phyloP scores from a whole-genome alignment of 2,329 filamentous ascomycete genomes.

The Amylocarpus encephaloides region DNA sequence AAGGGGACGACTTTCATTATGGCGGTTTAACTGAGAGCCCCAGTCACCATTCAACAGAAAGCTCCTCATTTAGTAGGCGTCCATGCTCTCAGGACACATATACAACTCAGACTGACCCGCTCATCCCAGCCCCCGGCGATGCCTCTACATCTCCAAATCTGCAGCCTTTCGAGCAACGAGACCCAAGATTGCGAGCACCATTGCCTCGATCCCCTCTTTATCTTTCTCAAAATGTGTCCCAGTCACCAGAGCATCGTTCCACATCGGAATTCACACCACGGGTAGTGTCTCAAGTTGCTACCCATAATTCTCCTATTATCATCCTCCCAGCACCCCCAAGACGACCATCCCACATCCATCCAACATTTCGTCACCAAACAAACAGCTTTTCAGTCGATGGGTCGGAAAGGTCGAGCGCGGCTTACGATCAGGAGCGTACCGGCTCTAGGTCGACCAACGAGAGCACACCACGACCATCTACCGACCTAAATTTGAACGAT shows the following conservation, averaged over 20 bases:
- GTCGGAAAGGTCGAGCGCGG: constrained; percentile 29
- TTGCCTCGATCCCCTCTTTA: constrained; percentile 31
- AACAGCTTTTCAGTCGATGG: constrained; percentile 33
- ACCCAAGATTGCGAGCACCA: constrained; percentile 11
- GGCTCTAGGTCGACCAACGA: constrained; percentile 19
- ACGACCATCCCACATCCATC: constrained; percentile 16
- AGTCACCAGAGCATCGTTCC: constrained; percentile 25
- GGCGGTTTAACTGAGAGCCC: constrained; percentile 26
- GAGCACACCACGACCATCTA: constrained; percentile 12
- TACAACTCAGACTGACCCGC: constrained; percentile 4
- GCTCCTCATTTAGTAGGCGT: constrained; percentile 19
- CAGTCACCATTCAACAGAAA: constrained; percentile 7
- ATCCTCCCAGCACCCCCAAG: constrained; percentile 30
- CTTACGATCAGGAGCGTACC: constrained; percentile 27
- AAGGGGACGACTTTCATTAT: constrained; percentile 27
- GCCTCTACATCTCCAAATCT: constrained; percentile 24
- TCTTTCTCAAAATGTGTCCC: constrained; percentile 29
- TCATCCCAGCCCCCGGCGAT: constrained; percentile 23
- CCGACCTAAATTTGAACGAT: constrained; percentile 21
- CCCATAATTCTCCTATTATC: constrained; percentile 25
- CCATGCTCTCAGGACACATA: neutral
- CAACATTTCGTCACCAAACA: constrained; percentile 30
- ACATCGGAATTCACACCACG: constrained; percentile 24
- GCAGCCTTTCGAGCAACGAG: constrained; percentile 9
- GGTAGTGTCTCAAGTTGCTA: constrained; percentile 20